Evolutionary conservation across 129 eudicot species (phyloP).

Genomic region (Lactuca saligna): DNA sequence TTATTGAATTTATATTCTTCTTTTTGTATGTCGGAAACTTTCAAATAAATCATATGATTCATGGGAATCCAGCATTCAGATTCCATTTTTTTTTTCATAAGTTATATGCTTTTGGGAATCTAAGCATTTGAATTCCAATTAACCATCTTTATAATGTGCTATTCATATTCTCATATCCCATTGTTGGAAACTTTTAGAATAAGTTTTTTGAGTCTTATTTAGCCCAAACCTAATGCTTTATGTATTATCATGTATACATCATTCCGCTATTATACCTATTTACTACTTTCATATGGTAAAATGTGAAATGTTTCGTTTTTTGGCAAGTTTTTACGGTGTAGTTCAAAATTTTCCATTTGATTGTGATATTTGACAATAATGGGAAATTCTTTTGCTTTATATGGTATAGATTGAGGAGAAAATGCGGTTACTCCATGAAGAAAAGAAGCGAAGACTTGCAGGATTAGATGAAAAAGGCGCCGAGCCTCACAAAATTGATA

Average conservation of each 20-base stretch:
- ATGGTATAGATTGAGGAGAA: conserved; percentile 81
- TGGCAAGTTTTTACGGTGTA: background rate
- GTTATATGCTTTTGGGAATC: conserved; percentile 2
- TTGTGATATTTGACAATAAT: background rate
- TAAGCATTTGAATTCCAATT: background rate
- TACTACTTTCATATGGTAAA: background rate
- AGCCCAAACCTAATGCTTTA: background rate
- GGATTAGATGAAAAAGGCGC: conserved; percentile 84
- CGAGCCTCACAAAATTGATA: conserved; percentile 78
- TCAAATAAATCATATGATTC: background rate
- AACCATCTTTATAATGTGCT: background rate
- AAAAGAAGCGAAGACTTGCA: conserved; percentile 58
- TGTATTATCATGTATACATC: background rate
- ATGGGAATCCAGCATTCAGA: conserved; percentile 6
- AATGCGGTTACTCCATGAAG: conserved; percentile 81
- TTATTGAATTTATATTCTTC: too few species aligned
- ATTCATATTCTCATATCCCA: background rate
- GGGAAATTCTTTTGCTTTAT: background rate
- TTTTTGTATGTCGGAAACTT: background rate
- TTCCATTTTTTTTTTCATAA: background rate
- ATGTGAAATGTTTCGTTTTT: background rate
- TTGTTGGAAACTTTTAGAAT: background rate
- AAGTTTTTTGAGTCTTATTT: background rate
- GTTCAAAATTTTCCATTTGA: background rate
- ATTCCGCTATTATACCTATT: background rate